Conservation (phyloP, 345 rosid genomes). For the Dovyalis caffra region DNA sequence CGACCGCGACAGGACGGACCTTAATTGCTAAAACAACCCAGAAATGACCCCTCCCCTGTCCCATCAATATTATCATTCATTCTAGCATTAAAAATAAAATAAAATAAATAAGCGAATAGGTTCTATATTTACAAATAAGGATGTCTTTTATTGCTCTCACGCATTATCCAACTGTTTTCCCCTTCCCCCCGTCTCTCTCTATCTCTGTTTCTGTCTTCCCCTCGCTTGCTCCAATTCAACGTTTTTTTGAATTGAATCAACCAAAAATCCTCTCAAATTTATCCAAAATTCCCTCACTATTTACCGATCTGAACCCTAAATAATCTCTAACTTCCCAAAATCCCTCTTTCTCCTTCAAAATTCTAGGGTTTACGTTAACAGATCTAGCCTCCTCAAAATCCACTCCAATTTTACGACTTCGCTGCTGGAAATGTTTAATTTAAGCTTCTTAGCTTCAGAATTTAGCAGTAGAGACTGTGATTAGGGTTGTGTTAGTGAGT, state of each 20-base stretch:
- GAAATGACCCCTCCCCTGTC: not conserved
- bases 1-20: no score
- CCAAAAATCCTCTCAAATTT: constrained; percentile 8
- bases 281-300: not conserved
- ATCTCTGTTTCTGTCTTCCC: not conserved
- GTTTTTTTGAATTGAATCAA: not conserved
- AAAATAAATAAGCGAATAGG: no score
- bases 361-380: constrained; percentile 5
- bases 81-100: not conserved
- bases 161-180: not conserved
- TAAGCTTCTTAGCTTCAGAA: not conserved
- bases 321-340: no score
- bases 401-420: not conserved
- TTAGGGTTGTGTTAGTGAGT: not conserved
- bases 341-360: not conserved
- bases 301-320: not conserved
- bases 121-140: constrained; percentile 2
- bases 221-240: not conserved
- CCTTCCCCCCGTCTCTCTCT: not conserved
- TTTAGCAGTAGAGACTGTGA: not conserved
- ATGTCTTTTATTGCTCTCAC: not conserved
- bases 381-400: not conserved
- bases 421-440: not conserved
- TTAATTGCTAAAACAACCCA: no score
- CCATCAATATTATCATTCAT: not conserved